phyloP scores from a whole-genome alignment of 345 rosid species.

The Murraya paniculata region DNA sequence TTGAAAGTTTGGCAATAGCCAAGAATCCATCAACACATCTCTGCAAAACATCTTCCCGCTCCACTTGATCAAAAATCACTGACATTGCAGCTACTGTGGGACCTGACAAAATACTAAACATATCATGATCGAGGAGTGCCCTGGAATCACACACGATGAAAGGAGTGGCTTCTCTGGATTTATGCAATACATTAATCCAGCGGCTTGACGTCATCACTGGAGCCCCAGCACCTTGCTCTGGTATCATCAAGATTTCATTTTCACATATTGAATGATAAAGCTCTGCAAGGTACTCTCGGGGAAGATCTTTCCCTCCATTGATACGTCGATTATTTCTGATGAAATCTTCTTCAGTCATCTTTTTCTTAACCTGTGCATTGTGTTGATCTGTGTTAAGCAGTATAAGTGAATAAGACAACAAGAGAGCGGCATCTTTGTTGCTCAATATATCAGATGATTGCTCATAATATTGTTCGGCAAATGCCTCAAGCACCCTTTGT shows the following conservation, averaged over 20 bases:
- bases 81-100: constrained; percentile 73
- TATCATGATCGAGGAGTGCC: constrained; percentile 56
- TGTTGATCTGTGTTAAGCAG: constrained; percentile 78
- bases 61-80: constrained; percentile 73
- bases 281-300: constrained; percentile 63
- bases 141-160: constrained; percentile 51
- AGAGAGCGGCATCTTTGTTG: constrained; percentile 63
- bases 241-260: constrained; percentile 70
- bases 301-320: constrained; percentile 75
- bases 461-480: constrained; percentile 79
- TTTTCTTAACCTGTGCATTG: constrained; percentile 69
- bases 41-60: constrained; percentile 57
- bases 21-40: constrained; percentile 66
- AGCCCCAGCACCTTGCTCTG: constrained; percentile 60
- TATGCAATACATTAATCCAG: constrained; percentile 66
- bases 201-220: constrained; percentile 55
- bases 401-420: constrained; percentile 74
- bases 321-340: constrained; percentile 64
- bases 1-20: constrained; percentile 65
- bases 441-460: constrained; percentile 59
- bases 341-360: constrained; percentile 79
- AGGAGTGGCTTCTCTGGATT: constrained; percentile 54
- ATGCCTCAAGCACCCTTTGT: constrained; percentile 78
- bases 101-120: constrained; percentile 58
- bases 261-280: constrained; percentile 62